These are phyloP conservation scores for Tricholoma bakamatsutake DNA, from an alignment of 768 basidiomycete genomes.

Conservation along the genomic window DNA sequence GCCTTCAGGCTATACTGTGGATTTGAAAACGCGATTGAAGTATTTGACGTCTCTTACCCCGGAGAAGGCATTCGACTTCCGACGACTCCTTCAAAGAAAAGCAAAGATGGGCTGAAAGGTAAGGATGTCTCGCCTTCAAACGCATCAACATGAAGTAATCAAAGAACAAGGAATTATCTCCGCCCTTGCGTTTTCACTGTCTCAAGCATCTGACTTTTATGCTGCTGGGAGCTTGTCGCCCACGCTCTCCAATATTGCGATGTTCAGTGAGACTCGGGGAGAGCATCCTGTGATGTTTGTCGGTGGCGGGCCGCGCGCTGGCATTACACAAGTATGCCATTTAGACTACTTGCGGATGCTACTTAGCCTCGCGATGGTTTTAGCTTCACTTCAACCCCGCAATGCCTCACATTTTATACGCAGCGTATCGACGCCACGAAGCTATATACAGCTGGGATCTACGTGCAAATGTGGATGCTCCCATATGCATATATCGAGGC, in stretches of 20 bases:
- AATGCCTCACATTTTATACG: conserved; percentile 2
- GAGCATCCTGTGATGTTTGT: conserved; percentile 55
- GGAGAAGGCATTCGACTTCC: conserved; percentile 18
- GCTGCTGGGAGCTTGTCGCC: conserved; percentile 75
- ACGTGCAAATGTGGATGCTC: conserved; percentile 22
- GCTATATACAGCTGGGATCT: conserved; percentile 6
- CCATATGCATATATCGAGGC: conserved; percentile 32
- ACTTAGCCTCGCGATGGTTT: not conserved
- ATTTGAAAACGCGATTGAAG: conserved; percentile 25
- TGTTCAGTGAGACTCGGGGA: conserved; percentile 58
- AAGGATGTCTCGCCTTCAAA: conserved; percentile 1
- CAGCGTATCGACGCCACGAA: conserved; percentile 4
- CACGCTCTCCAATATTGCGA: conserved; percentile 49
- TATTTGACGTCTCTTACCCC: conserved; percentile 18
- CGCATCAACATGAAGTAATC: not conserved
- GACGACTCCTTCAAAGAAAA: conserved; percentile 20
- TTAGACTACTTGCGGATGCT: not conserved
- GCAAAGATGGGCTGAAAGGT: conserved; percentile 85
- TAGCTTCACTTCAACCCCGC: conserved; percentile 4
- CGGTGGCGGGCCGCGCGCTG: conserved; percentile 46
- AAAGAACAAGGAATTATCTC: conserved; percentile 73
- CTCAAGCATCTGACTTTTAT: conserved; percentile 56
- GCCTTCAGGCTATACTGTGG: conserved; percentile 18
- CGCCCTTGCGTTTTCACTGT: conserved; percentile 68
- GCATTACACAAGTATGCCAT: conserved; percentile 48